These are phyloP conservation scores for Heliamphora exappendiculata DNA, from an alignment of 148 eudicot genomes.

Conservation along the genomic window DNA sequence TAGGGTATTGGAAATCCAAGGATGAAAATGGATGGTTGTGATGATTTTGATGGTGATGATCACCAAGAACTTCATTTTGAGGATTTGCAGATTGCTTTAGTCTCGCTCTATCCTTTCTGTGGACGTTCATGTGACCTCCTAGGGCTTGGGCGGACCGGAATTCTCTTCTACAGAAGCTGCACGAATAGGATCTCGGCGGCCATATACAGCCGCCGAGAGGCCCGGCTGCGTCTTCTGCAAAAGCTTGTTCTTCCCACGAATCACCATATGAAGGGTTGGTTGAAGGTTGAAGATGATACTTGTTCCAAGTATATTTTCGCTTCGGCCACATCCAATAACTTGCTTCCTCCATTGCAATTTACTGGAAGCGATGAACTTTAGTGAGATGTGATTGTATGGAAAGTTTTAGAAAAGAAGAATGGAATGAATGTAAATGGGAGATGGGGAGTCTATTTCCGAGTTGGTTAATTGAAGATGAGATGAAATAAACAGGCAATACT, in stretches of 20 bases:
- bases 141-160: constrained; percentile 80
- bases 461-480: constrained; percentile 5
- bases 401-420: not conserved
- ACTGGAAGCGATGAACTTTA: not conserved
- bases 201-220: constrained; percentile 61
- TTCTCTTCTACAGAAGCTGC: constrained; percentile 67
- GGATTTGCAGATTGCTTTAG: constrained; percentile 33
- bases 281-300: constrained; percentile 19
- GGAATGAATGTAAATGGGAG: not conserved
- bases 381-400: not conserved
- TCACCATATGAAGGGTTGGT: constrained; percentile 11
- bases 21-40: constrained; percentile 6
- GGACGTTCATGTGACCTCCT: constrained; percentile 89
- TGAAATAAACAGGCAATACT: constrained; percentile 2
- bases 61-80: constrained; percentile 11
- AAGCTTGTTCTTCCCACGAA: constrained; percentile 81
- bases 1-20: constrained; percentile 8
- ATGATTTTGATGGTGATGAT: constrained; percentile 7
- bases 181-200: constrained; percentile 76
- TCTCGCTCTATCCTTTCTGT: constrained; percentile 63
- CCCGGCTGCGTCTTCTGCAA: constrained; percentile 66
- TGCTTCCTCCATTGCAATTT: constrained; percentile 28
- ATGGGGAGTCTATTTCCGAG: not conserved
- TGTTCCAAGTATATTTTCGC: constrained; percentile 10
- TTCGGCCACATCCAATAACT: constrained; percentile 30